Evolutionary conservation across 2,329 filamentous ascomycete species (phyloP).

Genomic region (Rhynchosporium graminicola): DNA sequence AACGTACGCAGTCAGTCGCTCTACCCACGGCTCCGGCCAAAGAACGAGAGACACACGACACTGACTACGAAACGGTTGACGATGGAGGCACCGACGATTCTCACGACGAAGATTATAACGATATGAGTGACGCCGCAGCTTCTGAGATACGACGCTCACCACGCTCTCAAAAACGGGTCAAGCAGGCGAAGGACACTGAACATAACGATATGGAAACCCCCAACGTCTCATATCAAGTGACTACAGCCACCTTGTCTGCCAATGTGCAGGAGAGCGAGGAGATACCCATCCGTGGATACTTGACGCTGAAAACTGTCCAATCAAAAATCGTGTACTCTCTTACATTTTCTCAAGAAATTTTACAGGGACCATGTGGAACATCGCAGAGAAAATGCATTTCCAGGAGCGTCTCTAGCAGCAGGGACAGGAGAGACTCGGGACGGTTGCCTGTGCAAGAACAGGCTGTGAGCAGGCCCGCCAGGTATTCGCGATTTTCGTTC

Average conservation of each 20-base stretch:
- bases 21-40: too few relatives aligned
- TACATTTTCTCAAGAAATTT: slow-evolving; percentile 29
- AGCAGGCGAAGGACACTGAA: too few relatives aligned
- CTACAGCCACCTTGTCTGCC: slow-evolving; percentile 19
- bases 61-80: too few relatives aligned
- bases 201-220: too few relatives aligned
- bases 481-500: slow-evolving; percentile 22
- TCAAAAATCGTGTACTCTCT: slow-evolving; percentile 30
- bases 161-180: too few relatives aligned
- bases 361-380: slow-evolving; percentile 17
- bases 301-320: slow-evolving; percentile 26
- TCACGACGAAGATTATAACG: too few relatives aligned
- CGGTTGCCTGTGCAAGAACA: slow-evolving; percentile 23
- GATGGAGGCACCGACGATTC: too few relatives aligned
- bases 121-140: too few relatives aligned
- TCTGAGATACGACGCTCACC: too few relatives aligned
- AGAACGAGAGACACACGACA: too few relatives aligned
- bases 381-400: slow-evolving; percentile 14
- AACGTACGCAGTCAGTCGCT: too few relatives aligned
- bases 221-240: slow-evolving; percentile 25
- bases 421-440: slow-evolving; percentile 18
- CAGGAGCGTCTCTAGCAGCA: slow-evolving; percentile 16
- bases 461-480: slow-evolving; percentile 22
- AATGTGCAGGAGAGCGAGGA: slow-evolving; percentile 27
- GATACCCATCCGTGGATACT: slow-evolving; percentile 26